These are phyloP conservation scores for Penicillium sp. DNA, from an alignment of 2,329 filamentous ascomycete species.

Conservation along the genomic window DNA sequence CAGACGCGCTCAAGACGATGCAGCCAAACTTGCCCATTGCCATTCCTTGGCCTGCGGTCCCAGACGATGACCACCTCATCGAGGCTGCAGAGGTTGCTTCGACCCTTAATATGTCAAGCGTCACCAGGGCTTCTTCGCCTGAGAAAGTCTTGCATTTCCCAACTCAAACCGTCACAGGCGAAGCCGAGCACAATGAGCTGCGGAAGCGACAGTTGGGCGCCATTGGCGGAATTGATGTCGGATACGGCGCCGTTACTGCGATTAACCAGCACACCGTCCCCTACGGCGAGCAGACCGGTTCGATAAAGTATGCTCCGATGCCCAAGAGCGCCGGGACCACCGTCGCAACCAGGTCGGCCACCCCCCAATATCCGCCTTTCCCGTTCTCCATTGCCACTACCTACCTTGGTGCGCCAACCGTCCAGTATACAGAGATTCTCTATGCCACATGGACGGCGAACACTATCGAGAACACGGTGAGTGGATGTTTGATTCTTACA, in stretches of 20 bases:
- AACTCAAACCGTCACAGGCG: slow-evolving; percentile 25
- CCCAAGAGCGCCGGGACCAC: slow-evolving; percentile 57
- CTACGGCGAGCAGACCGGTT: slow-evolving; percentile 54
- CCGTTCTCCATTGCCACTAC: slow-evolving; percentile 51
- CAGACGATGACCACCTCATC: slow-evolving; percentile 10
- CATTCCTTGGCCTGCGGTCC: slow-evolving; percentile 2
- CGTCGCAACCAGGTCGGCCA: slow-evolving; percentile 52
- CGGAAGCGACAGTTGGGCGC: slow-evolving; percentile 32
- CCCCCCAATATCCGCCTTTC: slow-evolving; percentile 55
- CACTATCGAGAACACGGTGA: slow-evolving; percentile 58
- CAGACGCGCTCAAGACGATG: slow-evolving; percentile 19
- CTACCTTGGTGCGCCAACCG: slow-evolving; percentile 45
- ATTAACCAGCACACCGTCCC: slow-evolving; percentile 41
- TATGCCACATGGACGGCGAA: slow-evolving; percentile 49
- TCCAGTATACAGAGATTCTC: slow-evolving; percentile 51
- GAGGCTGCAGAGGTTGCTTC: slow-evolving; percentile 1
- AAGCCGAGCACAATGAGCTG: slow-evolving; percentile 25
- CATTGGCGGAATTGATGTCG: slow-evolving; percentile 1
- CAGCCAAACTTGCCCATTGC: slow-evolving; percentile 6
- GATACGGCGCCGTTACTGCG: not conserved
- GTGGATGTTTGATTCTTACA: slow-evolving; percentile 26
- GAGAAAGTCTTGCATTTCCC: slow-evolving; percentile 24
- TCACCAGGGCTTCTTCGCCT: slow-evolving; percentile 31
- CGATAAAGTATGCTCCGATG: slow-evolving; percentile 60
- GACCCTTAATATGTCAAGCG: not conserved